Evolutionary conservation across 2,329 filamentous ascomycete genomes (phyloP), one percentile per base, ranked within the genome.

Genomic region (Thelonectria discophora): DNA sequence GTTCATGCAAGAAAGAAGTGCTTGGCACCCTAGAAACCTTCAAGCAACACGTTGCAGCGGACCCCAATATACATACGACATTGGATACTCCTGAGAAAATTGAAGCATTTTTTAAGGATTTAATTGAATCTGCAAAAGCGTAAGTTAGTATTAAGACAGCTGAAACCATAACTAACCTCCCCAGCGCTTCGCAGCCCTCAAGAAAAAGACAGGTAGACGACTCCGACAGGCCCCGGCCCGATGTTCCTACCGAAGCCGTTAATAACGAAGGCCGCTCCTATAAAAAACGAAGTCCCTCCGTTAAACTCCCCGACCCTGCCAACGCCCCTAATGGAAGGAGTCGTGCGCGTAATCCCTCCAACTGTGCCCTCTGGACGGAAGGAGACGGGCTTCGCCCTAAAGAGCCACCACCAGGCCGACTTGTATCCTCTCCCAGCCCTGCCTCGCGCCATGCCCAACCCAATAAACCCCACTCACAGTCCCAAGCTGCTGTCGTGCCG

Each of bases 301-400:
- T n/a, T n/a, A n/a, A n/a, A n/a, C 4, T 39, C 13, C 45, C 9
- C 13, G 47, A 46, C 2, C 32, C 34, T 32, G 20, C 18, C 5
- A 43, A 15, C 6, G 27, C 27, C n/a, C 20, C 48, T 6, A 37
- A 37, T 37, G 12, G 7, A 11, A 34, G 32, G 32, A 34, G 32
- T 11, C 32, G 32, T 3, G 32, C 32, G 3, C 32, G 32, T 3
- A 34, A 34, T 13, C 10, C 56, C 5, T 49, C 60, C 5, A 63
- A 64, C 11, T 52, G 71, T 2, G 68, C 68, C 13, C 70, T 76
- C 3, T 75, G 72, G 72, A 66, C 48, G 2, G 71, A 74, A 1
- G 62, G 67, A 1, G 10, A 34, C 9, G 69, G 72, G 30, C 62
- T 65, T 6, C 42, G n/a, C 6, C 2, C n/a, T 1, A 57, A 62